These are phyloP conservation scores for Colletotrichum higginsianum DNA, from an alignment of 2,329 filamentous ascomycete species.

Conservation along the genomic window DNA sequence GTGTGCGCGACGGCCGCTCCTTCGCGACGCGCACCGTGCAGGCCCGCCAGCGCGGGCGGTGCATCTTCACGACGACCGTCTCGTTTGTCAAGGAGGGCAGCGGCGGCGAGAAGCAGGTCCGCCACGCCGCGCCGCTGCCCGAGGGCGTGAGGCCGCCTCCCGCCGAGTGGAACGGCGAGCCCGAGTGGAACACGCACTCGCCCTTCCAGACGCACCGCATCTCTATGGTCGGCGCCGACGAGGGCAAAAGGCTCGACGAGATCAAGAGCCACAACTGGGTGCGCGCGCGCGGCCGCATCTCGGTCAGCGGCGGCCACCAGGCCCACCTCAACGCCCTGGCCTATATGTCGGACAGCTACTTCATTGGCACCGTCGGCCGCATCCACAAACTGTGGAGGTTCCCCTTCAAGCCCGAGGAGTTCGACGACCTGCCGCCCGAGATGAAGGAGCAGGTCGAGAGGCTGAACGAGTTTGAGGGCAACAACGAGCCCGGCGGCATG, in stretches of 20 bases:
- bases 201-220: slow-evolving; percentile 65
- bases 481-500: slow-evolving; percentile 57
- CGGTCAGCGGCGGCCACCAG: slow-evolving; percentile 78
- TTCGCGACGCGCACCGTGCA: slow-evolving; percentile 97
- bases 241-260: slow-evolving; percentile 55
- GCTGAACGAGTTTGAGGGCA: slow-evolving; percentile 60
- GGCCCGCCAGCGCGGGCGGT: slow-evolving; percentile 86
- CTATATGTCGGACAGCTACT: slow-evolving; percentile 94
- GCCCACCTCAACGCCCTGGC: slow-evolving; percentile 91
- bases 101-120: slow-evolving; percentile 66
- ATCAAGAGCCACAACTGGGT: slow-evolving; percentile 72
- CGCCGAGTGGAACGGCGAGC: slow-evolving; percentile 57
- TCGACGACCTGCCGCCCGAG: slow-evolving; percentile 65
- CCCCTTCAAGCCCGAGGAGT: slow-evolving; percentile 67
- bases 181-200: slow-evolving; percentile 65
- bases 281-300: slow-evolving; percentile 81
- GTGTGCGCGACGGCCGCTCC: slow-evolving; percentile 89
- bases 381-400: slow-evolving; percentile 87
- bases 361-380: slow-evolving; percentile 89
- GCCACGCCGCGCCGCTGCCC: slow-evolving; percentile 77
- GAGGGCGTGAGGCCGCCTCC: slow-evolving; percentile 54
- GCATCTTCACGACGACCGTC: slow-evolving; percentile 96
- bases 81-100: slow-evolving; percentile 83
- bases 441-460: slow-evolving; percentile 54
- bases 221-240: slow-evolving; percentile 57